Conservation (phyloP, 2,329 filamentous ascomycete species). For the Neofusicoccum kwambonambiense region DNA sequence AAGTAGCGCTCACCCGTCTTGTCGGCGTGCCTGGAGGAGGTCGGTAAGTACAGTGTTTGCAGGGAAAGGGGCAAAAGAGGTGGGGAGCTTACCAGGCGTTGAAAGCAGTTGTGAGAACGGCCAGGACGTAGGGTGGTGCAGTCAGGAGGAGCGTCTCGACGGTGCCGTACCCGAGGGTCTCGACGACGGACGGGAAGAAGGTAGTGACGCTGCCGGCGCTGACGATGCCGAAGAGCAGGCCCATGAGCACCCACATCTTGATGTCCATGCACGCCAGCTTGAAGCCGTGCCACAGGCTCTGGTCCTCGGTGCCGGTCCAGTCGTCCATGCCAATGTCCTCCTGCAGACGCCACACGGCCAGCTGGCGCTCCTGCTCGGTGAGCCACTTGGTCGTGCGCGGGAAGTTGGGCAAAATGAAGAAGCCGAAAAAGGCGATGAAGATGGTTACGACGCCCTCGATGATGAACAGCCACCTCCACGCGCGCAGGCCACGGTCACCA, state of each 20-base stretch:
- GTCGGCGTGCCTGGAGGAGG: constrained; percentile 56
- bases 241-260: constrained; percentile 41
- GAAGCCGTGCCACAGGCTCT: constrained; percentile 40
- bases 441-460: constrained; percentile 32
- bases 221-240: constrained; percentile 41
- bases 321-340: constrained; percentile 43
- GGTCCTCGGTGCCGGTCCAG: constrained; percentile 35
- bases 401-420: constrained; percentile 66
- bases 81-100: constrained; percentile 54
- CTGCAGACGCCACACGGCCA: constrained; percentile 37
- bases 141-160: constrained; percentile 53
- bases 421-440: constrained; percentile 56
- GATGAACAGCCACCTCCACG: constrained; percentile 50
- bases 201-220: constrained; percentile 40
- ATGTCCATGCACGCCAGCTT: constrained; percentile 40
- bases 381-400: constrained; percentile 50
- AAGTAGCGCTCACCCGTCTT: constrained; percentile 68
- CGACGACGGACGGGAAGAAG: constrained; percentile 48
- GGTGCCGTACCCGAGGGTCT: constrained; percentile 44
- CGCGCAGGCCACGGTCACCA: constrained; percentile 54
- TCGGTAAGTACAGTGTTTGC: neutral
- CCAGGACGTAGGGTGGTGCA: constrained; percentile 55
- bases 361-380: constrained; percentile 38
- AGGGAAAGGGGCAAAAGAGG: too few relatives aligned
- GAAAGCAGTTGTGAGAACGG: constrained; percentile 59